Base-by-base conservation (phyloP, 2,329 filamentous ascomycete genomes). In the Decorospora gaudefroyi region DNA sequence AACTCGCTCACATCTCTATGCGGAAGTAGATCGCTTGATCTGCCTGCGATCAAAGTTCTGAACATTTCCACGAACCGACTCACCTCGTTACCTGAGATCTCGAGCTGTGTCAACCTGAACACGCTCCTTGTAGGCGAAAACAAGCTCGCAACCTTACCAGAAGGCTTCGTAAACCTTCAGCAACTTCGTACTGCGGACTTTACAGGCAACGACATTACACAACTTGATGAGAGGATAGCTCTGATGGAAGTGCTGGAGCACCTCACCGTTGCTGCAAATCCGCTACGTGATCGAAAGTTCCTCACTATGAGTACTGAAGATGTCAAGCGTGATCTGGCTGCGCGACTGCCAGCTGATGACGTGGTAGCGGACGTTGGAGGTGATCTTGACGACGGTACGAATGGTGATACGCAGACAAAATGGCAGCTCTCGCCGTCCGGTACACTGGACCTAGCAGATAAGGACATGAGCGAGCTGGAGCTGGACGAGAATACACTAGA, bases 261-360 rank as follows among this genome's bases (percentile, higher is more conserved):
- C 64, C 79, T 97, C 28, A 83, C 85, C 4, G 76, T 99, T 21
- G 85, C 84, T 29, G 90, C 90, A n/a, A 99, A 99, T 61, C 93
- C 93, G 0, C 74, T 99, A 10, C 80, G 88, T 10, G 90, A 96
- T 65, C 90, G 87, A 65, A 96, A 90, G 65, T 90, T 93, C 56
- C 76, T 91, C 10, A 86, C 82, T 0, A 88, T 95, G 73, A 80
- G 80, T 15, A 90, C 88, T 0, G 87, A 90, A 10, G 87, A 93
- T 40, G 75, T 97, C 50, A 96, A 95, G 70, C 80, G 81, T 28
- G 82, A 85, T 29, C 73, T 96, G 29, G 79, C 81, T 13, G 78
- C 78, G 23, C 81, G 88, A 17, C 73, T 91, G 49, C 80, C 87
- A 54, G 48, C 44, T 7, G 53, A 55, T 26, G 42, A 37, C 13